Conservation (phyloP, 2,329 filamentous ascomycete genomes). For the Aspergillus cejpii region DNA sequence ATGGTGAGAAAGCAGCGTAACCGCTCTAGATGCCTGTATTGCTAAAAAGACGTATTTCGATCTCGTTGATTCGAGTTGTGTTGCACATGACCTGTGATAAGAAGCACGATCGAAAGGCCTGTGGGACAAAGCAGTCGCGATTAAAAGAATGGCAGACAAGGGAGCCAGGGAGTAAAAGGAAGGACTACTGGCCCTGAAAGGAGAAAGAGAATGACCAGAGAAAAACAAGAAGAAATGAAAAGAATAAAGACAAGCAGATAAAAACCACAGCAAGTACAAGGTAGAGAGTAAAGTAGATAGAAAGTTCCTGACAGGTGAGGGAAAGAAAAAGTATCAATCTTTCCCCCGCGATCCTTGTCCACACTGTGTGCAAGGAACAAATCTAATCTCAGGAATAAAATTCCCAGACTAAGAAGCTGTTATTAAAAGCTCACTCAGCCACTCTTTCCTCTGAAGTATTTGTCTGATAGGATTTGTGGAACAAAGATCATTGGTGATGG, state of each 20-base stretch:
- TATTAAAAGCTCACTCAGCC: background rate
- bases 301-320: too few relatives aligned
- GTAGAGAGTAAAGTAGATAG: too few relatives aligned
- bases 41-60: slow-evolving; percentile 9
- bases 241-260: background rate
- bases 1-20: slow-evolving; percentile 43
- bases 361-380: too few relatives aligned
- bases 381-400: too few relatives aligned
- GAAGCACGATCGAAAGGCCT: background rate
- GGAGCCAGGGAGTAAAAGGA: background rate
- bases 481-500: too few relatives aligned
- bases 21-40: slow-evolving; percentile 4
- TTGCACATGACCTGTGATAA: slow-evolving; percentile 19
- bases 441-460: background rate
- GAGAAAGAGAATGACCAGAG: background rate
- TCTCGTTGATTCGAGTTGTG: slow-evolving; percentile 9
- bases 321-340: too few relatives aligned
- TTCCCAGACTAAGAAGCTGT: too few relatives aligned
- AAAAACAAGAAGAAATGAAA: background rate
- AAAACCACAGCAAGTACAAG: too few relatives aligned
- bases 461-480: background rate
- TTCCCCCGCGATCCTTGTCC: background rate
- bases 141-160: background rate
- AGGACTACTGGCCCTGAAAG: background rate
- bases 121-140: slow-evolving; percentile 1